Base-by-base conservation (phyloP, 169 alveolate genomes). In the Eimeria falciformis region DNA sequence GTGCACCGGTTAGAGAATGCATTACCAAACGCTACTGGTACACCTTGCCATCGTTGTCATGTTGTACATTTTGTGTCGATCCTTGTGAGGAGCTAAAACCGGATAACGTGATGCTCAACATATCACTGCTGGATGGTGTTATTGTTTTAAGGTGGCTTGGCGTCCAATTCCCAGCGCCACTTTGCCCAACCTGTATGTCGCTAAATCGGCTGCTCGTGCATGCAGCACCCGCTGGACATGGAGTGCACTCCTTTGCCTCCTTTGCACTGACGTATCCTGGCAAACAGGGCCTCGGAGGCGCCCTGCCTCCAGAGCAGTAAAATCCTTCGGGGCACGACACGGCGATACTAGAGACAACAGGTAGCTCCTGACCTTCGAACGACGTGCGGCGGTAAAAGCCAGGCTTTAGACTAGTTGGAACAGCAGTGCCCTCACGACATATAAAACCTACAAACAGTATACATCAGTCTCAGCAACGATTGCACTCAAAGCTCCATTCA, bases 241-340 rank as follows among this genome's bases (percentile, higher is more conserved):
- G 77, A 14, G 27, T 4, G 56, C 89, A 81, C 37, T 81, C 89
- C 45, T 75, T 81, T 53, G 89, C 71, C 40, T 65, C 89, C 55
- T 14, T 55, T 43, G 25, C 77, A 25, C 89, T 81, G 43, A 81
- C 75, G 37, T 81, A 81, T 27, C 89, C 89, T 18, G 89, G 75
- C 77, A 81, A 81, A 56, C 89, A 81, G 3, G 89, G 89, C 18
- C 18, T 75, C 77, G 89, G 89, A 18, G 73, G 47, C 37, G 50
- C 53, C 33, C 75, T 29, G n/a, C 89, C 89, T 33, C 89, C 89
- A 33, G 75, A 27, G 23, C 89, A 81, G 89, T 81, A 81, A 81
- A 81, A 81, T 55, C 89, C 89, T 55, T 81, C 89, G 62, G 89
- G 89, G 89, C 89, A 81, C 12, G 75, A 75, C 58, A 29, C 33